phyloP scores from a whole-genome alignment of 2,329 filamentous ascomycete species.

The Pseudogymnoascus sp. region DNA sequence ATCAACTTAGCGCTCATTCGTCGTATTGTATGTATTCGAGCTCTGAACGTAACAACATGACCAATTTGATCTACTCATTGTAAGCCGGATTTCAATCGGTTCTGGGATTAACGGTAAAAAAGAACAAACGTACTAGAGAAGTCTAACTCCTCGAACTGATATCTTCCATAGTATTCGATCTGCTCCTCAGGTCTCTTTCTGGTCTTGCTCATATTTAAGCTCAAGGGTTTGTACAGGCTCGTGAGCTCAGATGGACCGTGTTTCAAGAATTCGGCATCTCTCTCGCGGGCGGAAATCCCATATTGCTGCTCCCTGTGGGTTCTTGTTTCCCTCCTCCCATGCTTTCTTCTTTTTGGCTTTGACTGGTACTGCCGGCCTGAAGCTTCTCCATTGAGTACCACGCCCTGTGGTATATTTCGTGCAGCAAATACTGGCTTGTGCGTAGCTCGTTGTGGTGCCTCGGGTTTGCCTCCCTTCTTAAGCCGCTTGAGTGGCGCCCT shows the following conservation, averaged over 20 bases:
- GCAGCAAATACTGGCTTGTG: neutral
- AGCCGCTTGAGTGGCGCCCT: neutral
- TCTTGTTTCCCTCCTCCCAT: neutral
- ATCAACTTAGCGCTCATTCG: constrained; percentile 75
- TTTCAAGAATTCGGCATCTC: constrained; percentile 24
- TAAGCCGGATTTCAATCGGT: neutral
- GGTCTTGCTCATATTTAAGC: constrained; percentile 29
- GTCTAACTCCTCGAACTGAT: constrained; percentile 27
- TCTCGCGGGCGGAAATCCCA: neutral
- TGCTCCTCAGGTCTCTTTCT: constrained; percentile 24
- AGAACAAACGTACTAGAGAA: constrained; percentile 21
- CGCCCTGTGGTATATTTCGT: neutral
- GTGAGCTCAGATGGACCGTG: constrained; percentile 25
- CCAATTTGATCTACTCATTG: constrained; percentile 21
- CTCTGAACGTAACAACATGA: constrained; percentile 46
- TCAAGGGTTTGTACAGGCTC: constrained; percentile 26
- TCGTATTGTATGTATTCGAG: constrained; percentile 70
- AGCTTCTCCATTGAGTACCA: neutral
- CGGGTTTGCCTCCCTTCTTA: neutral
- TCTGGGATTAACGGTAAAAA: neutral
- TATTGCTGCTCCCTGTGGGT: neutral
- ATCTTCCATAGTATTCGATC: constrained; percentile 10
- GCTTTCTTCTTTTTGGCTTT: neutral
- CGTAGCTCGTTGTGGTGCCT: neutral
- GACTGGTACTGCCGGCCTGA: neutral